These are phyloP conservation scores for Neophaeococcomyces mojaviensis DNA, from an alignment of 2,329 filamentous ascomycete species.

Conservation along the genomic window DNA sequence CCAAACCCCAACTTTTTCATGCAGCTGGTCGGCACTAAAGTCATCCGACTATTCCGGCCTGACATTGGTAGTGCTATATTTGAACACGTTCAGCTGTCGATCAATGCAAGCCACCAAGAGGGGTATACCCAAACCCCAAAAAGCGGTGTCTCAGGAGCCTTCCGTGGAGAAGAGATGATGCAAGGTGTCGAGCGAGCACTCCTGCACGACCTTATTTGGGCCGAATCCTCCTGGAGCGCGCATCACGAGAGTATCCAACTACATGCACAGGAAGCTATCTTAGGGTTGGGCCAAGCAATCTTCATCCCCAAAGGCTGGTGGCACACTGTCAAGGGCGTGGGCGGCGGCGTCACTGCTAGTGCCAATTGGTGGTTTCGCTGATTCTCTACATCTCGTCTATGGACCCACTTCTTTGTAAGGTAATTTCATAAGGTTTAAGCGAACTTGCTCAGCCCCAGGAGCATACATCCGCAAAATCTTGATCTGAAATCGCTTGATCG, in stretches of 20 bases:
- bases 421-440: background rate
- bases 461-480: no score
- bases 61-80: slow-evolving; percentile 58
- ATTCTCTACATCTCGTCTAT: slow-evolving; percentile 18
- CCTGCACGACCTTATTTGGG: slow-evolving; percentile 67
- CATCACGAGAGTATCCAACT: slow-evolving; percentile 20
- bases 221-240: slow-evolving; percentile 18
- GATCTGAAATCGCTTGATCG: no score
- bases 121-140: background rate
- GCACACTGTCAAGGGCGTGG: slow-evolving; percentile 68
- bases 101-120: slow-evolving; percentile 21
- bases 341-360: slow-evolving; percentile 50
- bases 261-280: slow-evolving; percentile 42
- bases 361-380: slow-evolving; percentile 77
- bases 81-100: slow-evolving; percentile 37
- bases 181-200: slow-evolving; percentile 60
- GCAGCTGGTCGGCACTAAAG: slow-evolving; percentile 68
- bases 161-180: slow-evolving; percentile 90
- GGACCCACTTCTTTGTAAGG: background rate
- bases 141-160: slow-evolving; percentile 32
- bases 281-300: slow-evolving; percentile 61
- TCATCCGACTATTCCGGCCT: slow-evolving; percentile 64
- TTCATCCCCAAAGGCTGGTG: slow-evolving; percentile 82
- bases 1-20: slow-evolving; percentile 91
- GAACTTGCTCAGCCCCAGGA: no score